These are phyloP conservation scores for Ophiocordyceps sinensis DNA, from an alignment of 2,329 filamentous ascomycete species.

Conservation along the genomic window DNA sequence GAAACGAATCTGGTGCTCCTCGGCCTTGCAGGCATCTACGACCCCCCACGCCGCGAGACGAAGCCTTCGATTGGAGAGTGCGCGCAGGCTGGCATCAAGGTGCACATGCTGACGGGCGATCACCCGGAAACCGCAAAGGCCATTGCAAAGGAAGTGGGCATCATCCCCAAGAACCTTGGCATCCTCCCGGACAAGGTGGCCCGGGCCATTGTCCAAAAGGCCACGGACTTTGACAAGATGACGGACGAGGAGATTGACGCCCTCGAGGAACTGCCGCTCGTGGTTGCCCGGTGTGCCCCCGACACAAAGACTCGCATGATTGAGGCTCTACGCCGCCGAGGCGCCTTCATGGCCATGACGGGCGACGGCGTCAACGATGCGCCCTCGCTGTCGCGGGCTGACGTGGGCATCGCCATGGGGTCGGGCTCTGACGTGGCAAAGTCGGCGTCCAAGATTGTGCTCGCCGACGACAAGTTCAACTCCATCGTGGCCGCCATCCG, in stretches of 20 bases:
- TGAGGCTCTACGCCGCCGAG: constrained; percentile 65
- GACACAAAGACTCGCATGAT: constrained; percentile 87
- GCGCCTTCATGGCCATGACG: constrained; percentile 71
- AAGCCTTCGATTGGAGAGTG: constrained; percentile 57
- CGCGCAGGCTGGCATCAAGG: constrained; percentile 58
- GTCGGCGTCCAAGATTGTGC: constrained; percentile 65
- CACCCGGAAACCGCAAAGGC: constrained; percentile 66
- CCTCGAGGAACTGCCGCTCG: constrained; percentile 60
- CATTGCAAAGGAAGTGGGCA: constrained; percentile 66
- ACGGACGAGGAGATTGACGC: constrained; percentile 62
- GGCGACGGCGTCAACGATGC: constrained; percentile 82
- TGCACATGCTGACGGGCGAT: constrained; percentile 78
- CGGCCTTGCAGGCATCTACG: constrained; percentile 76
- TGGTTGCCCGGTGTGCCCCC: constrained; percentile 73
- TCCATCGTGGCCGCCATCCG: constrained; percentile 72
- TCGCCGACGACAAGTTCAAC: constrained; percentile 81
- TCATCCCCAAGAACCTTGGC: constrained; percentile 50
- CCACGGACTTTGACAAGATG: constrained; percentile 64
- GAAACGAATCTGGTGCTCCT: constrained; percentile 58
- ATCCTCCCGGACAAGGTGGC: constrained; percentile 47
- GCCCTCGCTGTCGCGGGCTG: constrained; percentile 63
- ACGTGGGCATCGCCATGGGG: constrained; percentile 88
- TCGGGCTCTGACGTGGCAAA: constrained; percentile 77
- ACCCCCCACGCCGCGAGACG: constrained; percentile 72
- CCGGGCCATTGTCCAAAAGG: constrained; percentile 58